phyloP scores from a whole-genome alignment of 768 basidiomycete genomes.

The Lactarius tabidus region DNA sequence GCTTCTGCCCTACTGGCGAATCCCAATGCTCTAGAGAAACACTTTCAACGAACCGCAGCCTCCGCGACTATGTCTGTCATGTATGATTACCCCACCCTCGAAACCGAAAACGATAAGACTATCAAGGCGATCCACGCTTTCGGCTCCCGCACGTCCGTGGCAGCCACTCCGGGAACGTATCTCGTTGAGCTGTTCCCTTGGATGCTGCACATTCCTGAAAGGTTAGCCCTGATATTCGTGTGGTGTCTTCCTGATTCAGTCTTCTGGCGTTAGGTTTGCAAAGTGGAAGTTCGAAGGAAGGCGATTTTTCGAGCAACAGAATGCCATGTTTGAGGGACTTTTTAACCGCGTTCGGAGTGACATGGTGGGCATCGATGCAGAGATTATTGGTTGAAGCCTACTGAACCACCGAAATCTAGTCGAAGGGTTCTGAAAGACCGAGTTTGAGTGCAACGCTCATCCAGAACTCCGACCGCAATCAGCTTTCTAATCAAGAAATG shows the following conservation, averaged over 20 bases:
- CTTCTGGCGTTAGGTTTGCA: not conserved
- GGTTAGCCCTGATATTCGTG: not conserved
- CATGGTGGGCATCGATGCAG: not conserved
- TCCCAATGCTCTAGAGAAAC: too few species aligned
- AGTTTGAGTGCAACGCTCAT: not conserved
- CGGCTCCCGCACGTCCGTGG: not conserved
- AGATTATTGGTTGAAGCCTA: not conserved
- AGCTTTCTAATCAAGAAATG: not conserved
- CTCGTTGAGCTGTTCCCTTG: not conserved
- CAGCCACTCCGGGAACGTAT: not conserved
- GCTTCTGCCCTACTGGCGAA: too few species aligned
- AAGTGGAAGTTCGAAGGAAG: not conserved
- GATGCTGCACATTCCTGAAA: not conserved
- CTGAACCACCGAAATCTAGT: not conserved
- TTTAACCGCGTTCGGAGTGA: not conserved
- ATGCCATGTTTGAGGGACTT: not conserved
- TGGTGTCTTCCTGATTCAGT: not conserved
- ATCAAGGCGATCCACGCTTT: not conserved
- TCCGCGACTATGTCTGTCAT: not conserved
- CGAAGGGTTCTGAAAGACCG: not conserved
- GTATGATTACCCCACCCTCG: not conserved
- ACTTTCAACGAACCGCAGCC: too few species aligned
- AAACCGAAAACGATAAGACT: not conserved
- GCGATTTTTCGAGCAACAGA: not conserved
- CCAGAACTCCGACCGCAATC: not conserved